phyloP scores from a whole-genome alignment of 495 filamentous ascomycete genomes.

The Neurospora sp. region DNA sequence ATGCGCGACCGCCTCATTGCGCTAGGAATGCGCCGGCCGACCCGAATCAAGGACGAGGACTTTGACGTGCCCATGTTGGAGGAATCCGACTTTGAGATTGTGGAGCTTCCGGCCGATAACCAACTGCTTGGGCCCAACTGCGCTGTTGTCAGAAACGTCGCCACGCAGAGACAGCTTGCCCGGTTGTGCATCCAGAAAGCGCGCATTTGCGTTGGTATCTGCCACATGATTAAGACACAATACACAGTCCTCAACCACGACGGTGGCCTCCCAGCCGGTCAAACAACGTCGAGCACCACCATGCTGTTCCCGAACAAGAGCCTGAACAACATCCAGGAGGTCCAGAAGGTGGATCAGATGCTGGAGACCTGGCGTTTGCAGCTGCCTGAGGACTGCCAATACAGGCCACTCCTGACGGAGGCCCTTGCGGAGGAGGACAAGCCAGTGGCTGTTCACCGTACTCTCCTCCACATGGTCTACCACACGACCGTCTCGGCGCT shows the following conservation, averaged over 20 bases:
- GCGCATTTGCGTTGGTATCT: slow-evolving; percentile 78
- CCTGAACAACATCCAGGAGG: slow-evolving; percentile 62
- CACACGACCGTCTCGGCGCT: slow-evolving; percentile 78
- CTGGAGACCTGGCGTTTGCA: slow-evolving; percentile 61
- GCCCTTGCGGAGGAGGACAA: slow-evolving; percentile 33
- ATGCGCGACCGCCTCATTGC: slow-evolving; percentile 85
- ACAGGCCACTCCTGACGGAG: slow-evolving; percentile 37
- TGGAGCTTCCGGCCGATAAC: slow-evolving; percentile 50
- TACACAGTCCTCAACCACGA: slow-evolving; percentile 82
- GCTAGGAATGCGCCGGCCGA: slow-evolving; percentile 80
- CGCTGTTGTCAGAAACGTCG: slow-evolving; percentile 50
- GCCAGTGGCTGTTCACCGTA: slow-evolving; percentile 59
- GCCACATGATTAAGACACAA: slow-evolving; percentile 71
- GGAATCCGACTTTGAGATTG: slow-evolving; percentile 74
- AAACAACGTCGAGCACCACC: slow-evolving; percentile 63
- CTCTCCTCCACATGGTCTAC: slow-evolving; percentile 80
- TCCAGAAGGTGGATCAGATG: slow-evolving; percentile 62
- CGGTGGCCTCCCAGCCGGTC: slow-evolving; percentile 43
- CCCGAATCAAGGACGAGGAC: slow-evolving; percentile 80
- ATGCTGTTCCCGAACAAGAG: slow-evolving; percentile 85
- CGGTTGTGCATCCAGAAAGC: slow-evolving; percentile 86
- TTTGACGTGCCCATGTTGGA: slow-evolving; percentile 83
- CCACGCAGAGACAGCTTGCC: slow-evolving; percentile 63
- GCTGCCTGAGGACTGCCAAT: slow-evolving; percentile 58
- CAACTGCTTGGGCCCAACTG: slow-evolving; percentile 57